A percentile compares a stretch with the other conserved stretches of the same genome.
Evolutionary conservation across 495 filamentous ascomycete species (phyloP).

Genomic region (Penicillium chermesinum): DNA sequence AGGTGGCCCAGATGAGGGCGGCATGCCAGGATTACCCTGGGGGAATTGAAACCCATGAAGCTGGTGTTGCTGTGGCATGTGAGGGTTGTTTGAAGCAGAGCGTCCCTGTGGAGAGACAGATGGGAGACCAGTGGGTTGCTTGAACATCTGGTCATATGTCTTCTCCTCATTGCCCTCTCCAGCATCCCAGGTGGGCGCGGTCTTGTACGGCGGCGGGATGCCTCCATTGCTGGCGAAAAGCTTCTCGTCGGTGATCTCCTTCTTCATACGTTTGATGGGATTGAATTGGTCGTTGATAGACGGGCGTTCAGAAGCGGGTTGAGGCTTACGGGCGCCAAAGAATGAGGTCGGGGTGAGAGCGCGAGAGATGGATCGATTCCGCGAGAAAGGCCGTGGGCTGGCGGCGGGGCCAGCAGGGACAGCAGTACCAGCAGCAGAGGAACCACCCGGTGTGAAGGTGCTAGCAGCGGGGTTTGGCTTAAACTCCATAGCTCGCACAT

Average conservation of each 20-base stretch:
- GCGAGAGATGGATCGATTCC: slow-evolving; percentile 48
- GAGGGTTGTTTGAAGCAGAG: slow-evolving; percentile 48
- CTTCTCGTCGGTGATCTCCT: slow-evolving; percentile 46
- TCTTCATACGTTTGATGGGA: slow-evolving; percentile 67
- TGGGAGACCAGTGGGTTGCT: slow-evolving; percentile 49
- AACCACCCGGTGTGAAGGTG: slow-evolving; percentile 67
- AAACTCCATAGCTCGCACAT: slow-evolving; percentile 80
- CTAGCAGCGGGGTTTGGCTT: slow-evolving; percentile 73
- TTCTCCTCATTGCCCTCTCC: slow-evolving; percentile 58
- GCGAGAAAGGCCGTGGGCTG: slow-evolving; percentile 55
- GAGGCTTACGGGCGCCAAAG: slow-evolving; percentile 59
- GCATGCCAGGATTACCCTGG: slow-evolving; percentile 40
- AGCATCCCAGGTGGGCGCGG: slow-evolving; percentile 71
- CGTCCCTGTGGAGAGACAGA: slow-evolving; percentile 65
- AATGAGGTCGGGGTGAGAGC: slow-evolving; percentile 45
- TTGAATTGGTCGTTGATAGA: slow-evolving; percentile 66
- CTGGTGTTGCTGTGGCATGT: slow-evolving; percentile 71
- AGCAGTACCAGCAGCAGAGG: slow-evolving; percentile 40
- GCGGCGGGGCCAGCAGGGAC: slow-evolving; percentile 31
- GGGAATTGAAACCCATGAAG: slow-evolving; percentile 59
- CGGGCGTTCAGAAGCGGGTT: slow-evolving; percentile 46
- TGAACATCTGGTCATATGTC: slow-evolving; percentile 72
- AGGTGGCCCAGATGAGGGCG: slow-evolving; percentile 49
- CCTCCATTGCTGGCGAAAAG: slow-evolving; percentile 61
- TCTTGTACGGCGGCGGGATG: slow-evolving; percentile 71